Evolutionary conservation across 345 rosid species (phyloP), one percentile per base, ranked within the genome.

Genomic region (Citrus glauca): DNA sequence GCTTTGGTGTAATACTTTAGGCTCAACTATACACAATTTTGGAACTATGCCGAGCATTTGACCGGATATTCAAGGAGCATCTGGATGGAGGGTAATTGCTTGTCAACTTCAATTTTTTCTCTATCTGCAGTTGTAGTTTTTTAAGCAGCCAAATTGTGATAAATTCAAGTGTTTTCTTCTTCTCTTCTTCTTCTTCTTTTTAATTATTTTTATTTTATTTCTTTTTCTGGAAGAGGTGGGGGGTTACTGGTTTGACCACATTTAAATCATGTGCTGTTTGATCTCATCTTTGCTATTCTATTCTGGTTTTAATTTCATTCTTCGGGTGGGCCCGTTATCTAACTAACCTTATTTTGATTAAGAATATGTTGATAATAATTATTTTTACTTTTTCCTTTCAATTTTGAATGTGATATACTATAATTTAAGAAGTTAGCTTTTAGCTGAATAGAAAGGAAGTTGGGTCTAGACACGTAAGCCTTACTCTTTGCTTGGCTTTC

Each of bases 21-120:
- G 98, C 98, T 74, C 97, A 91, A 79, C 80, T 95, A 22, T 90
- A 91, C 84, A 90, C 90, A 45, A 88, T 95, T 72, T 77, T 95
- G 85, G 98, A 90, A 83, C 82, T 95, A 42, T 93, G 98, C 61
- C 93, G 95, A 74, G 97, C 95, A 77, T 93, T 95, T 65, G 98
- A 95, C 82, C 86, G 85, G 75, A 86, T 93, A 83, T 95, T 93
- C 85, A 95, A 93, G 90, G 98, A 95, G 82, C 98, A 95, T 81
- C 67, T 95, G 79, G 95, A 93, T 86, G 98, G 98, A 82, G 97
- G 98, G 98, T 95, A 90, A 82, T 16, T 69, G 74, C 35, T 35
- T 19, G 4, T 78, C 32, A 30, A 42, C 9, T 62, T 40, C 35
- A 25, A 70, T 33, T n/a, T 13, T 73, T 22, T 59, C 11, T 16